These are phyloP conservation scores for Carnegiea gigantea DNA, from an alignment of 179 eudicot genomes.

Conservation along the genomic window DNA sequence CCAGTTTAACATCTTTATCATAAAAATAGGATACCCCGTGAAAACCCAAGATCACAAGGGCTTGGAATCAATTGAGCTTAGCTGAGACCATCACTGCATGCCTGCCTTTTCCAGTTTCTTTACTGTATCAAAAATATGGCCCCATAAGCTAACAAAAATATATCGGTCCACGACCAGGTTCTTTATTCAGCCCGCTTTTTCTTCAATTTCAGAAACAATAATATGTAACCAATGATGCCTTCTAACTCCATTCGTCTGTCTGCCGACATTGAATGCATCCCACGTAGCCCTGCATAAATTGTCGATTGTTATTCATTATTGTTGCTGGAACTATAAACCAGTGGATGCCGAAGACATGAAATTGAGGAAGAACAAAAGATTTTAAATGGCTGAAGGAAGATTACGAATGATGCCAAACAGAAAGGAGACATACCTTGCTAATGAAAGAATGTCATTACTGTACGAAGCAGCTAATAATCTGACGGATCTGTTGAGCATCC, in stretches of 20 bases:
- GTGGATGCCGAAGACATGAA: neutral
- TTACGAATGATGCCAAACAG: neutral
- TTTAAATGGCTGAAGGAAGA: neutral
- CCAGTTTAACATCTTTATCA: too few species aligned
- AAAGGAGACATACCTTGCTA: constrained; percentile 9
- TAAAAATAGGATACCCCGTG: too few species aligned
- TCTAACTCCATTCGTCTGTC: neutral
- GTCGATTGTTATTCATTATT: neutral
- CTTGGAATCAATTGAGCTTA: neutral
- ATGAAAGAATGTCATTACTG: constrained; percentile 28
- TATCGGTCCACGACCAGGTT: neutral
- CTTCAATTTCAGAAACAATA: neutral
- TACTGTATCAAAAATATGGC: neutral
- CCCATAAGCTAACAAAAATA: neutral
- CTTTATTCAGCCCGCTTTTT: neutral
- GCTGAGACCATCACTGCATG: neutral
- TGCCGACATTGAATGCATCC: neutral
- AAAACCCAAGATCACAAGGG: neutral
- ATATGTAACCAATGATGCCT: neutral
- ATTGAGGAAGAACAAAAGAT: neutral
- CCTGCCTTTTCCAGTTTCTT: neutral
- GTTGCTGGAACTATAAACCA: neutral
- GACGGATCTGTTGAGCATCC: constrained; percentile 47
- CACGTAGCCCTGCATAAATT: neutral
- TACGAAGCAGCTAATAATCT: constrained; percentile 49